Percentiles rank a stretch among this genome's conserved stretches.
Conservation (phyloP, 179 eudicot species). For the Amaranthus tricolor region DNA sequence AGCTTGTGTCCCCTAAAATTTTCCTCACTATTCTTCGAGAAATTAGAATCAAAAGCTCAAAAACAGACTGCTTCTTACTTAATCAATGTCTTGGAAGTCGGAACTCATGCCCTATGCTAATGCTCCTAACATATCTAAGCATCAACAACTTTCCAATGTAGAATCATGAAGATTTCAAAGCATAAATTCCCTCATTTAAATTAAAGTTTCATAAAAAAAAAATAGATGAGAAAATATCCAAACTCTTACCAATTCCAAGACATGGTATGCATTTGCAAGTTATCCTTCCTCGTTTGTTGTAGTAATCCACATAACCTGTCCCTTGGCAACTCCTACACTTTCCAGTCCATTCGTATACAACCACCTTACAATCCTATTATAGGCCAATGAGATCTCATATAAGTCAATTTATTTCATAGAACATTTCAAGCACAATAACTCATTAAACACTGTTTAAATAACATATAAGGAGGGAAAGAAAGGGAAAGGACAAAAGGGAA, state of each 20-base stretch:
- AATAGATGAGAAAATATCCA: not conserved
- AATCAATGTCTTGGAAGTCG: not conserved
- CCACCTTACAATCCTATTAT: slow-evolving; percentile 72
- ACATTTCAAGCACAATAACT: not conserved
- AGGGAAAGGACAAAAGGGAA: too few relatives aligned
- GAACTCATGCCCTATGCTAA: slow-evolving; percentile 1
- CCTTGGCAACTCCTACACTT: slow-evolving; percentile 98
- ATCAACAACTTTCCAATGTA: not conserved
- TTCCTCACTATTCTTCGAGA: not conserved
- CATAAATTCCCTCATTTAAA: not conserved
- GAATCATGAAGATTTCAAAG: not conserved
- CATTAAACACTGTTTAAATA: not conserved
- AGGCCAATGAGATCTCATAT: slow-evolving; percentile 14
- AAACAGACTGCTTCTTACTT: not conserved
- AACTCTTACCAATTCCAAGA: slow-evolving; percentile 68
- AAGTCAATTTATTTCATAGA: not conserved
- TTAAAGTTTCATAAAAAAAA: not conserved
- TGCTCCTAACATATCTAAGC: not conserved
- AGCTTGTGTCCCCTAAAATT: not conserved
- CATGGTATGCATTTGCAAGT: slow-evolving; percentile 96
- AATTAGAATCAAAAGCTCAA: not conserved
- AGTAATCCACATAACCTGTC: slow-evolving; percentile 69
- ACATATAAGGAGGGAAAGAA: too few relatives aligned
- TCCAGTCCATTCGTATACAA: slow-evolving; percentile 97
- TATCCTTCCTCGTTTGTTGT: slow-evolving; percentile 70